A percentile compares a stretch with the other conserved stretches of the same genome.
Evolutionary conservation across 345 rosid genomes (phyloP).

Genomic region (Limnanthes douglasii): DNA sequence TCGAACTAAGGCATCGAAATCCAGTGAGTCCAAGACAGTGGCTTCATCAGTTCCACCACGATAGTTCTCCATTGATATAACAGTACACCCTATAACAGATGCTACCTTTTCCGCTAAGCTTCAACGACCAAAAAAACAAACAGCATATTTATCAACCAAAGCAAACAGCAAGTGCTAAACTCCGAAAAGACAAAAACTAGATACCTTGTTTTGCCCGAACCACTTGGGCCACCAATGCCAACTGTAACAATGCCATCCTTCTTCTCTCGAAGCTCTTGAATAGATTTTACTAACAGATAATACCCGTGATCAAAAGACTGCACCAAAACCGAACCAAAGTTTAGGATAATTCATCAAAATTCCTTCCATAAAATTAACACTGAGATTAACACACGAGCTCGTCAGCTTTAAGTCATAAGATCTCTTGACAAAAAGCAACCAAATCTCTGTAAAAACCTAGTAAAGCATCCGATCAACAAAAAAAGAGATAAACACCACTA

Average conservation of each 20-base stretch:
- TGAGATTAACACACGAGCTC: no score
- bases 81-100: slow-evolving; percentile 87
- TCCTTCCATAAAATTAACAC: no score
- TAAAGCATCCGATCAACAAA: no score
- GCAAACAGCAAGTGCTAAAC: neutral
- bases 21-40: slow-evolving; percentile 74
- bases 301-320: slow-evolving; percentile 94
- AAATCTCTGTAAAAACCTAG: no score
- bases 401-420: no score
- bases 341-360: no score
- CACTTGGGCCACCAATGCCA: slow-evolving; percentile 97
- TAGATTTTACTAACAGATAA: slow-evolving; percentile 75
- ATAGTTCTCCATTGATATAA: slow-evolving; percentile 97
- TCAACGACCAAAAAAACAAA: slow-evolving; percentile 13
- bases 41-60: slow-evolving; percentile 68
- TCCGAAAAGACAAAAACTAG: slow-evolving; percentile 2
- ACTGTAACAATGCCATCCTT: slow-evolving; percentile 82
- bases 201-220: slow-evolving; percentile 94
- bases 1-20: slow-evolving; percentile 69
- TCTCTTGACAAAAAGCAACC: no score
- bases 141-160: slow-evolving; percentile 1
- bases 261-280: slow-evolving; percentile 94
- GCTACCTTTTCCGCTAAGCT: slow-evolving; percentile 99
- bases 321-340: slow-evolving; percentile 11
- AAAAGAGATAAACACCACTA: no score